These are phyloP conservation scores for Chlamydomonas incerta DNA, from an alignment of 139 green algal genomes.

Conservation along the genomic window DNA sequence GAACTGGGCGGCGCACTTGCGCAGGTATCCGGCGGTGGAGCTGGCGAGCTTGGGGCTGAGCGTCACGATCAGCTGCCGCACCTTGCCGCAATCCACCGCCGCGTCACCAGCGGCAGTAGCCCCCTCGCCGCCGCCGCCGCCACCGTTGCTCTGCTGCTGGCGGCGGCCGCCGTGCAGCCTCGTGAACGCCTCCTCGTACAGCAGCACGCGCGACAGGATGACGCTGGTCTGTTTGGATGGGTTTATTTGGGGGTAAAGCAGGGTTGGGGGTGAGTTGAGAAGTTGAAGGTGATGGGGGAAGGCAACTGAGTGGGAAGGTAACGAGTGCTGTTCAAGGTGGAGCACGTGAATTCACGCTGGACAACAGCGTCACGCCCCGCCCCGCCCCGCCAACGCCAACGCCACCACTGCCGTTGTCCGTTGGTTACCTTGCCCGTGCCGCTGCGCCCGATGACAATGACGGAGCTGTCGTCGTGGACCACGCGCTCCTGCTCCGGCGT, in stretches of 20 bases:
- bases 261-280: too few species aligned
- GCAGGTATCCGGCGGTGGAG: neutral
- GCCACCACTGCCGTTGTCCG: too few species aligned
- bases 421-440: conserved; percentile 62
- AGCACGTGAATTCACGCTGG: too few species aligned
- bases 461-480: neutral
- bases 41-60: conserved; percentile 19
- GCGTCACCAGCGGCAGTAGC: too few species aligned
- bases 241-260: too few species aligned
- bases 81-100: neutral
- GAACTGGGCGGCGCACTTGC: too few species aligned
- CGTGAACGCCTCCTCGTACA: neutral
- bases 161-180: neutral
- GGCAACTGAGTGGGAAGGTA: too few species aligned
- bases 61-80: conserved; percentile 40
- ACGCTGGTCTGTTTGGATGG: neutral
- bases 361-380: too few species aligned
- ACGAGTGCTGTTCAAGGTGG: too few species aligned
- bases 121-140: too few species aligned
- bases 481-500: neutral
- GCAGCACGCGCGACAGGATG: conserved; percentile 22
- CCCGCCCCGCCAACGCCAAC: too few species aligned
- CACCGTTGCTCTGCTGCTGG: neutral
- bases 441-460: conserved; percentile 40
- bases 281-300: too few species aligned